Evolutionary conservation across 441 rosid genomes (phyloP).

Genomic region (Populus trichocarpa): DNA sequence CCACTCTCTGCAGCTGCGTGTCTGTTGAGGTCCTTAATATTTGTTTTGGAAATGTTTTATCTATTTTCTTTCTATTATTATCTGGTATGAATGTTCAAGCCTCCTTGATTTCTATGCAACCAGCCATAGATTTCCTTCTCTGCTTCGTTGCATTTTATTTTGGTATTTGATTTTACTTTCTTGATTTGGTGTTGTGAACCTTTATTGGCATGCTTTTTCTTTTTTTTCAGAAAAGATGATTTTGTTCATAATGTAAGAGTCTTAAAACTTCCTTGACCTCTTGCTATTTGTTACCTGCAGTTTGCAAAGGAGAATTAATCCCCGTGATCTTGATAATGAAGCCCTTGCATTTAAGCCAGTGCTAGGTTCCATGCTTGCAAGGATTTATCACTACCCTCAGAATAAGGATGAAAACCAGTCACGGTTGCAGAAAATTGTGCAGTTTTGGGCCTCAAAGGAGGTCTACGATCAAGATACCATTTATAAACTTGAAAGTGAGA

Average conservation of each 20-base stretch:
- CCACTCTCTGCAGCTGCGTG: neutral
- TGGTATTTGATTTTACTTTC: neutral
- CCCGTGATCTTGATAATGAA: constrained; percentile 75
- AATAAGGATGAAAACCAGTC: constrained; percentile 82
- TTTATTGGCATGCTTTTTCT: neutral
- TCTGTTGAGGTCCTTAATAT: neutral
- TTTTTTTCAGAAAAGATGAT: neutral
- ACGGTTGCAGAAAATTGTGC: constrained; percentile 78
- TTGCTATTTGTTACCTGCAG: constrained; percentile 32
- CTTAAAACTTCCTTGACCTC: neutral
- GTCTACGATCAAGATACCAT: constrained; percentile 87
- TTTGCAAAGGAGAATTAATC: constrained; percentile 76
- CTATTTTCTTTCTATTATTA: neutral
- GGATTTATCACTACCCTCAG: constrained; percentile 72
- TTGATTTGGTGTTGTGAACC: neutral
- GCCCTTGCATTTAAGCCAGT: constrained; percentile 88
- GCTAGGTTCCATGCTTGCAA: constrained; percentile 82
- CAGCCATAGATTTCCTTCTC: neutral
- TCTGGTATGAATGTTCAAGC: neutral
- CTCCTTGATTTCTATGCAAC: neutral
- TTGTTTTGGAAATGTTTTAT: neutral
- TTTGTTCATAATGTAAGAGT: neutral
- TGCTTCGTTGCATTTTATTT: constrained; percentile 6
- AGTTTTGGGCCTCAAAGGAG: constrained; percentile 94
- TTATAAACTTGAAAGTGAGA: constrained; percentile 74